These are phyloP conservation scores for Eucalyptus cloeziana DNA, from an alignment of 345 rosid genomes.

Conservation along the genomic window DNA sequence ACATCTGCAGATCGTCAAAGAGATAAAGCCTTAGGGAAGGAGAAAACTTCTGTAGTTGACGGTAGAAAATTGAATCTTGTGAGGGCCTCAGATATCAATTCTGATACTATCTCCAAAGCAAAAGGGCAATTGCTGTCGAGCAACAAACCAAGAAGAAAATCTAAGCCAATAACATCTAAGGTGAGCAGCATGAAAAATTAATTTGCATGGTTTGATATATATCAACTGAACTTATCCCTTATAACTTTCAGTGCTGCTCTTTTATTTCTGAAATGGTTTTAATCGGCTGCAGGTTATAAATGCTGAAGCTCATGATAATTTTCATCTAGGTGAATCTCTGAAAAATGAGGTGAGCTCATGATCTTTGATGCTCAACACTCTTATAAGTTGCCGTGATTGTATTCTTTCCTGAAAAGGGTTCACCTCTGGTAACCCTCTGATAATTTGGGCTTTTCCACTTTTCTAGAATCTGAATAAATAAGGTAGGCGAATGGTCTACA, in stretches of 20 bases:
- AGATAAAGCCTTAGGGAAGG: conserved; percentile 28
- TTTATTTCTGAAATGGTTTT: neutral
- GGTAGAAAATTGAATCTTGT: conserved; percentile 42
- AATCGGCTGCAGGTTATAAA: conserved; percentile 32
- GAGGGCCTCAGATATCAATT: conserved; percentile 17
- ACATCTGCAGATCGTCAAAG: conserved; percentile 28
- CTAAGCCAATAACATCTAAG: conserved; percentile 22
- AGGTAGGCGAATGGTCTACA: neutral
- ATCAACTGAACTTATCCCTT: neutral
- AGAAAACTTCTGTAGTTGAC: conserved; percentile 29
- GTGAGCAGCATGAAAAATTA: conserved; percentile 1
- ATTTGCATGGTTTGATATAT: neutral
- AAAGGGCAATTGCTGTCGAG: conserved; percentile 20
- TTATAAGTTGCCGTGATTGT: neutral
- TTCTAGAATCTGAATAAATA: neutral
- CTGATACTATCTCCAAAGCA: conserved; percentile 21
- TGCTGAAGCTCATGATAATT: conserved; percentile 21
- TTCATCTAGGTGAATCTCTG: conserved; percentile 14
- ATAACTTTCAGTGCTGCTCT: neutral
- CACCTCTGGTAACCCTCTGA: neutral
- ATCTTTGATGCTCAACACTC: neutral
- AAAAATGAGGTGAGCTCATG: conserved; percentile 31
- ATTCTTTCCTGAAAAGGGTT: neutral
- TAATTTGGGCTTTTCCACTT: neutral
- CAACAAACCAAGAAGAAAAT: conserved; percentile 42